A percentile compares a stretch with the other conserved stretches of the same genome.
phyloP scores from a whole-genome alignment of 441 rosid genomes.

The Biscutella laevigata region DNA sequence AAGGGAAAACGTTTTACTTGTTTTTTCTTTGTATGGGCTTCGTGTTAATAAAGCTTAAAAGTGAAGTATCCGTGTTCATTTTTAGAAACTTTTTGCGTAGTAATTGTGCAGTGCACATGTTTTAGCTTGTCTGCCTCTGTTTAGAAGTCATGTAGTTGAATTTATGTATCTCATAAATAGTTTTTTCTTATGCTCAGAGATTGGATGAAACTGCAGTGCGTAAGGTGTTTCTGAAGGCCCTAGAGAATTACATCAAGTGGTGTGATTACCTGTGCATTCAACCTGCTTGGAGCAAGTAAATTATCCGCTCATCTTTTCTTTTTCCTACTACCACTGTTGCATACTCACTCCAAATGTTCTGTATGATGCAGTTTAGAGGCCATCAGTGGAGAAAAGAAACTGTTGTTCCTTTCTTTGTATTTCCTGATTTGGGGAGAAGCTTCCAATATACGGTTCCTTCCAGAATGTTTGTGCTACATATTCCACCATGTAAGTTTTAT shows the following conservation, averaged over 20 bases:
- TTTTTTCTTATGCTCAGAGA: conserved; percentile 39
- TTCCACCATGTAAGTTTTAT: conserved; percentile 76
- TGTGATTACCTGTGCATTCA: conserved; percentile 77
- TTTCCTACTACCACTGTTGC: conserved; percentile 18
- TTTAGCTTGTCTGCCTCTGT: not conserved
- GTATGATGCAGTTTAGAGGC: conserved; percentile 62
- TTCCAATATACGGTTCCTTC: conserved; percentile 86
- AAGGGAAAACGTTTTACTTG: too few relatives aligned
- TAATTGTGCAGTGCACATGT: conserved; percentile 8
- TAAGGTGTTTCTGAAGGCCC: conserved; percentile 65
- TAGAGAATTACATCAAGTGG: conserved; percentile 90
- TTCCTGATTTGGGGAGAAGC: conserved; percentile 98
- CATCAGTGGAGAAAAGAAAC: conserved; percentile 72
- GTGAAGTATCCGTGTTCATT: not conserved
- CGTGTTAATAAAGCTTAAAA: not conserved
- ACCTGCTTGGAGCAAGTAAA: conserved; percentile 89
- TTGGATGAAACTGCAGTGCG: conserved; percentile 75
- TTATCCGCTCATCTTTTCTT: conserved; percentile 13
- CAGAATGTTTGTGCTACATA: conserved; percentile 97
- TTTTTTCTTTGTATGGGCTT: too few relatives aligned
- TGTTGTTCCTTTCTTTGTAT: conserved; percentile 72
- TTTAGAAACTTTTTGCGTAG: not conserved
- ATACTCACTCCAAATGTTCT: conserved; percentile 10
- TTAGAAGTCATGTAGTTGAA: conserved; percentile 4
- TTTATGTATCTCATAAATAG: not conserved